These are phyloP conservation scores for Blepharisma stoltei DNA, from an alignment of 73 alveolate genomes.

Conservation along the genomic window DNA sequence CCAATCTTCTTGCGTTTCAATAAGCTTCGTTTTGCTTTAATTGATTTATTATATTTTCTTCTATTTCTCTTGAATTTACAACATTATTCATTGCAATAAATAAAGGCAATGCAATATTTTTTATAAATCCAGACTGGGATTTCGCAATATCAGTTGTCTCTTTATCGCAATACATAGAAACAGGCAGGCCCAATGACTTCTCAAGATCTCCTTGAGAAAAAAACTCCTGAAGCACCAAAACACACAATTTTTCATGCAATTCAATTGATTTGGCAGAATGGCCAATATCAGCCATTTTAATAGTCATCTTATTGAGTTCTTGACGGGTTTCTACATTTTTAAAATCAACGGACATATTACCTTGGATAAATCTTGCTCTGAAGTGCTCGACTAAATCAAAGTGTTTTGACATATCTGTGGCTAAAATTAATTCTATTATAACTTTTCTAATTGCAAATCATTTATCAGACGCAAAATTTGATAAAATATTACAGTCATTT, in stretches of 20 bases:
- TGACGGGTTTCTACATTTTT: constrained; percentile 52
- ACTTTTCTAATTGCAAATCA: constrained; percentile 49
- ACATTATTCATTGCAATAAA: constrained; percentile 46
- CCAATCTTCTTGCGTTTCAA: background rate
- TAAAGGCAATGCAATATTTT: constrained; percentile 79
- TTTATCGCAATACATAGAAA: constrained; percentile 87
- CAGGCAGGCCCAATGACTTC: constrained; percentile 72
- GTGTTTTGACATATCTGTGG: constrained; percentile 69
- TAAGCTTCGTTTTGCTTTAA: background rate
- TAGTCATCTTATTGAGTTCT: constrained; percentile 47
- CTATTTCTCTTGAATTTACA: constrained; percentile 5
- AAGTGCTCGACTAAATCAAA: constrained; percentile 36
- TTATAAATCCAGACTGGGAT: constrained; percentile 90
- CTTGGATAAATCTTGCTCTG: constrained; percentile 31
- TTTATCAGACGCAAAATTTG: constrained; percentile 33
- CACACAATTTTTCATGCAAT: constrained; percentile 73
- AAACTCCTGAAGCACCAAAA: constrained; percentile 74
- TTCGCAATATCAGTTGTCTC: constrained; percentile 81
- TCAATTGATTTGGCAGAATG: constrained; percentile 75
- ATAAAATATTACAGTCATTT: constrained; percentile 34
- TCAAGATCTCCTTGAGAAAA: constrained; percentile 87
- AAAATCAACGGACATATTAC: constrained; percentile 39
- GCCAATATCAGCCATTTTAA: constrained; percentile 81
- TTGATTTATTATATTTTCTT: background rate
- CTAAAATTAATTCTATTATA: constrained; percentile 50